Evolutionary conservation across 768 basidiomycete species (phyloP), one percentile per base, ranked within the genome.

Genomic region (Suillus discolor): DNA sequence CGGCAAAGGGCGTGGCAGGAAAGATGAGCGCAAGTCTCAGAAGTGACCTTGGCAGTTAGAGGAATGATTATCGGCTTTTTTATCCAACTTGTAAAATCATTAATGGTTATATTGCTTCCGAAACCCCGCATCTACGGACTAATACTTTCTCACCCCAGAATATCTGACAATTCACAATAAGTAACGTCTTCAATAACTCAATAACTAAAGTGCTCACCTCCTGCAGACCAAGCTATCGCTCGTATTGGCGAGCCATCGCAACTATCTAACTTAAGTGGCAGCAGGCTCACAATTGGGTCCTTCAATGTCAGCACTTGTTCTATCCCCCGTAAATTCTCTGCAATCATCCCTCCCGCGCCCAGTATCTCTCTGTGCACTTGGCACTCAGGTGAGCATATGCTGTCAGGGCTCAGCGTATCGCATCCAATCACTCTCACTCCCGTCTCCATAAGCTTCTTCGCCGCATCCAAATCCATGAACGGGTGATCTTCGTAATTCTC

Each of bases 241-340:
- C 90, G 80, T 31, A 89, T 77, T 0, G 90, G 90, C 36, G 89
- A 88, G 0, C 88, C 90, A 74, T 92, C 90, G 38, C 84, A 81
- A 12, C 83, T 86, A 9, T 75, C 79, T 23, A 92, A 68, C 28
- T 83, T 85, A 47, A 92, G 71, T 1, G 89, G 90, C 47, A 88
- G 69, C 57, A 91, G 69, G 57, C 83, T 86, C 39, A 89, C 83
- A 28, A 80, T 70, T 73, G 81, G 84, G 13, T 73, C 68, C 42
- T 73, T 71, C 41, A 73, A 72, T 34, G 51, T 63, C 8, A 75
- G 61, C 8, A 90, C 72, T 45, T 69, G 69, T 49, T 84, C 83
- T 65, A 92, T 68, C 64, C 85, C 85, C 7, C 80, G 84, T 72
- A 93, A 65, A 69, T 92, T 92, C 78, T 92, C 91, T 12, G 83